phyloP scores from a whole-genome alignment of 2,329 filamentous ascomycete species.

The Ascochyta pisi region DNA sequence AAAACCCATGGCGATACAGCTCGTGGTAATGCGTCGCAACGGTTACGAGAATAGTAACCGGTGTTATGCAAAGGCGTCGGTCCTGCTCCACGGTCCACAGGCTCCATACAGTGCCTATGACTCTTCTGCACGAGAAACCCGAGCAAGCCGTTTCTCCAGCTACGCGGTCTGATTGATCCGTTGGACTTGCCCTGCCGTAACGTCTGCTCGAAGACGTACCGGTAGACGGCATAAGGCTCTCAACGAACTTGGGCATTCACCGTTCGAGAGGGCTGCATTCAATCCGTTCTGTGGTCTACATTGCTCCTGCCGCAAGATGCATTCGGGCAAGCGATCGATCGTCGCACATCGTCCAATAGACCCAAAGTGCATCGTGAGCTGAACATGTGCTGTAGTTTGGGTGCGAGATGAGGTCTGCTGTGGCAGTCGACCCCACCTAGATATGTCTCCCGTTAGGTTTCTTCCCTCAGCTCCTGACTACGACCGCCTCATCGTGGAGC shows the following conservation, averaged over 20 bases:
- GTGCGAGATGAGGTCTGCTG: constrained; percentile 22
- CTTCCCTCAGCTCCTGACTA: constrained; percentile 34
- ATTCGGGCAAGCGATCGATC: constrained; percentile 24
- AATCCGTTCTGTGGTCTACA: constrained; percentile 23
- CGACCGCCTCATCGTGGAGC: constrained; percentile 27
- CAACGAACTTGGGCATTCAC: constrained; percentile 27
- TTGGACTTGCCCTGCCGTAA: constrained; percentile 21
- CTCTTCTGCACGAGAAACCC: constrained; percentile 37
- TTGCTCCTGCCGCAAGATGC: constrained; percentile 24
- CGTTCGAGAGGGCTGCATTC: constrained; percentile 37
- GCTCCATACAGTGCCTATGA: constrained; percentile 38
- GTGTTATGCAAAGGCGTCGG: constrained; percentile 28
- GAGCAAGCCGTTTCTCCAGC: constrained; percentile 29
- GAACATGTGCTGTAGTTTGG: constrained; percentile 11
- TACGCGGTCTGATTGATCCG: constrained; percentile 40
- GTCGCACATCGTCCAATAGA: constrained; percentile 22
- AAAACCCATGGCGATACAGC: constrained; percentile 13
- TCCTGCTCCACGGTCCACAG: constrained; percentile 25
- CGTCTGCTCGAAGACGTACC: constrained; percentile 10
- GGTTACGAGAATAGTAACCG: constrained; percentile 40
- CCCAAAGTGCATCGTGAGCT: constrained; percentile 25
- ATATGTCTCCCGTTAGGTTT: constrained; percentile 29
- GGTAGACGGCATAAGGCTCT: constrained; percentile 27
- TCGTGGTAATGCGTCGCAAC: constrained; percentile 21
- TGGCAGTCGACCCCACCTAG: constrained; percentile 14